These are phyloP conservation scores for Beta macrorhiza DNA, from an alignment of 179 eudicot genomes.

Conservation along the genomic window DNA sequence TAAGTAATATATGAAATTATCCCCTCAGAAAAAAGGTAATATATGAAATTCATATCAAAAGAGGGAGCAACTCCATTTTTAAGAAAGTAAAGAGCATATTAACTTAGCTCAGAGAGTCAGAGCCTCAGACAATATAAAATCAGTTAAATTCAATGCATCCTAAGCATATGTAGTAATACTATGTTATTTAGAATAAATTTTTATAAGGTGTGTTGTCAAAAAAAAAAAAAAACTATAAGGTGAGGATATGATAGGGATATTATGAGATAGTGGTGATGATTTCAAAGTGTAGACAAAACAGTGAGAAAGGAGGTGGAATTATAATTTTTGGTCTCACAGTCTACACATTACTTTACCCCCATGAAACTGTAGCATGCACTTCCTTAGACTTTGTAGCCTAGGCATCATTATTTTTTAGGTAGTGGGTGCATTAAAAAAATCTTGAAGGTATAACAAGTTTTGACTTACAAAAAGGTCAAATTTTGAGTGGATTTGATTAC, in stretches of 20 bases:
- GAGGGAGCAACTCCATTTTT: no score
- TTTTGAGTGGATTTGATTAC: slow-evolving; percentile 37
- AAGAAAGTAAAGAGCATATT: no score
- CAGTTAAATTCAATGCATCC: no score
- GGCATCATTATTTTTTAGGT: slow-evolving; percentile 15
- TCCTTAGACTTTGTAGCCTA: slow-evolving; percentile 20
- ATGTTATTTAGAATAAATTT: no score
- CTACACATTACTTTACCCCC: neutral
- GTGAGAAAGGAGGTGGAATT: slow-evolving; percentile 14
- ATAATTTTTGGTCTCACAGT: neutral
- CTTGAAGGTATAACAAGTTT: slow-evolving; percentile 2
- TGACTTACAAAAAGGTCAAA: slow-evolving; percentile 18
- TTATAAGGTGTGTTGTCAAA: neutral
- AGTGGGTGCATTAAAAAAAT: slow-evolving; percentile 10
- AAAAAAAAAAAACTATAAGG: no score
- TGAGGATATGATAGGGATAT: slow-evolving; percentile 1
- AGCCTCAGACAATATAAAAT: no score
- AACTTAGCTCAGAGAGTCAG: no score
- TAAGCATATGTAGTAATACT: neutral
- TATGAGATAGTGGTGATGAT: slow-evolving; percentile 21
- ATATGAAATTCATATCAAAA: no score
- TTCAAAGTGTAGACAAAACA: slow-evolving; percentile 1
- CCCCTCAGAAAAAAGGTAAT: no score
- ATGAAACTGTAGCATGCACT: slow-evolving; percentile 13
- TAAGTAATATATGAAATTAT: no score